Conservation (phyloP, 129 eudicot genomes). For the Tagetes erecta region DNA sequence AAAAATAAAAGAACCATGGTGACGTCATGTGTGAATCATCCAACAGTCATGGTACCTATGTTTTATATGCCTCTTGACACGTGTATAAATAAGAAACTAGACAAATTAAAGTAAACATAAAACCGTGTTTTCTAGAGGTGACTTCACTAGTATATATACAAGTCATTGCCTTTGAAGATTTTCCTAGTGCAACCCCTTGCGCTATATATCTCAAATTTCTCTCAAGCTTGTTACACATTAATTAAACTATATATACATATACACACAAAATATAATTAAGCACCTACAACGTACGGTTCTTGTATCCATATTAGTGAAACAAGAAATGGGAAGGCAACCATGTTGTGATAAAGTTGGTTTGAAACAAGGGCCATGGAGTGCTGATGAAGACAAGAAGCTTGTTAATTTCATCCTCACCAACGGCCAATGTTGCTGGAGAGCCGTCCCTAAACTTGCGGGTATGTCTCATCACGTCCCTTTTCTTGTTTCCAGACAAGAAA, state of each 20-base stretch:
- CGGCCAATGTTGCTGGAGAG: conserved; percentile 90
- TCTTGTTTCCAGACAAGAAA: conserved; percentile 9
- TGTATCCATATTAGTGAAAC: background rate
- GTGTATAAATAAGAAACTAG: conserved; percentile 16
- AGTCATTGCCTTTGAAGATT: conserved; percentile 20
- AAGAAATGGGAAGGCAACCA: conserved; percentile 74
- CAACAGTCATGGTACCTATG: background rate
- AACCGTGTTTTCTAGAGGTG: conserved; percentile 44
- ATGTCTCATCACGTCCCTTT: background rate
- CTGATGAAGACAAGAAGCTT: conserved; percentile 78
- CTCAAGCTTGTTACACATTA: background rate
- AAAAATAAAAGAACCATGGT: background rate
- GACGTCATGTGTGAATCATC: conserved; percentile 1
- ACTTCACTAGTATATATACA: conserved; percentile 33
- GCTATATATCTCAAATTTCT: conserved; percentile 14
- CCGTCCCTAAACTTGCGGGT: conserved; percentile 87
- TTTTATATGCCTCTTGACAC: conserved; percentile 7
- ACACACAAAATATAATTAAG: background rate
- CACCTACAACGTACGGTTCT: background rate
- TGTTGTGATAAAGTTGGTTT: conserved; percentile 80
- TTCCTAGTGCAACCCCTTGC: conserved; percentile 28
- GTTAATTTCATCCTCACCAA: conserved; percentile 70
- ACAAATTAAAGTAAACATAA: conserved; percentile 16
- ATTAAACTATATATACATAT: background rate
- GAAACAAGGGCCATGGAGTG: conserved; percentile 88